phyloP scores from a whole-genome alignment of 202 grass and related monocot genomes.

The Setaria italica region DNA sequence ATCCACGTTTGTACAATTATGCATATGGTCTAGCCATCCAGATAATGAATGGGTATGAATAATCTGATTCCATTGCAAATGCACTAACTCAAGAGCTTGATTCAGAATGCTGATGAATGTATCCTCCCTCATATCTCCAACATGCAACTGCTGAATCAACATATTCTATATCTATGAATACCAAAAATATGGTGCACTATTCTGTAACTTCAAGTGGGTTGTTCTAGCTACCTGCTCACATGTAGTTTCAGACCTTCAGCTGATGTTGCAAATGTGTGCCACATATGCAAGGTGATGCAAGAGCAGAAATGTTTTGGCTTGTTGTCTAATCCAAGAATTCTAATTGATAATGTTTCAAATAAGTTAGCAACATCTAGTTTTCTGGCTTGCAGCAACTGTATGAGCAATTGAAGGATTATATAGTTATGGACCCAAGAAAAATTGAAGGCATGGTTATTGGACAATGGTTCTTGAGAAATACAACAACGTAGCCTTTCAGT shows the following conservation, averaged over 20 bases:
- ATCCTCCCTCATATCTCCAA: neutral
- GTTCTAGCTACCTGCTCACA: neutral
- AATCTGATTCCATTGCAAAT: neutral
- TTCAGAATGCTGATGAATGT: neutral
- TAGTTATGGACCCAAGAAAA: neutral
- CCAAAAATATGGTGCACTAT: neutral
- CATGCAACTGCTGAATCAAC: constrained; percentile 2
- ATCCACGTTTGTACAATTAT: neutral
- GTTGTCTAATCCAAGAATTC: neutral
- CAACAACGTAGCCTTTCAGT: no score
- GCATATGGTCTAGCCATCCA: constrained; percentile 11
- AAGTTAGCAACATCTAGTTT: neutral
- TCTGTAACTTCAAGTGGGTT: neutral
- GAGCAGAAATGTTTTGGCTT: constrained; percentile 13
- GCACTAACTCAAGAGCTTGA: neutral
- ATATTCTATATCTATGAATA: neutral
- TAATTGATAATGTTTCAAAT: neutral
- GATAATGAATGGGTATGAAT: neutral
- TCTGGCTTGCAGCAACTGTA: neutral
- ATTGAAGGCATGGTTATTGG: neutral
- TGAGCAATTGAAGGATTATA: neutral
- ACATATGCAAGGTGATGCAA: constrained; percentile 7
- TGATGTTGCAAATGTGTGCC: constrained; percentile 7
- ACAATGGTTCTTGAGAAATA: neutral
- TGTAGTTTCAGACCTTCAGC: neutral